phyloP scores from a whole-genome alignment of 441 rosid genomes.

The Syzygium syzygioides region DNA sequence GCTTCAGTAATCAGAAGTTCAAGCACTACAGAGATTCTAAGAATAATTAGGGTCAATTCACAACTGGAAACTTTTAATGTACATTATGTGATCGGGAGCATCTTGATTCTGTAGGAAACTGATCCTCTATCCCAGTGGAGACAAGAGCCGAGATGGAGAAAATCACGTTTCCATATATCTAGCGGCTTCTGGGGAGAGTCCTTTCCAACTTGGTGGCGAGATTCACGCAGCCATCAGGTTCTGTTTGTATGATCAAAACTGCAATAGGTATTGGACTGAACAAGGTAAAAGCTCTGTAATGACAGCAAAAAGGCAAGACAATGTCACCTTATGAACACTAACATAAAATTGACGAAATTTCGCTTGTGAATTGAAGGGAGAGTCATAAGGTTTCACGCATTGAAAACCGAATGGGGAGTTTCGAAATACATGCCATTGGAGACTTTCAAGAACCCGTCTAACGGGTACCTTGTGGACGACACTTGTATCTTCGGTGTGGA shows the following conservation, averaged over 20 bases:
- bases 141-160: neutral
- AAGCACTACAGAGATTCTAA: neutral
- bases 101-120: neutral
- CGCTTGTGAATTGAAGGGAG: neutral
- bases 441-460: neutral
- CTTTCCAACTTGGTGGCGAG: neutral
- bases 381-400: neutral
- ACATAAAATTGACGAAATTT: neutral
- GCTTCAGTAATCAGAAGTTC: neutral
- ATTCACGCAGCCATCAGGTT: neutral
- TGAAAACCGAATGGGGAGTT: neutral
- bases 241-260: neutral
- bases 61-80: neutral
- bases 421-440: neutral
- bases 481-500: neutral
- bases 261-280: neutral
- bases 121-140: neutral
- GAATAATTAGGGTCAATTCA: neutral
- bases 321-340: neutral
- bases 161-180: neutral
- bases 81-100: neutral
- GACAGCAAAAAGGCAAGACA: neutral
- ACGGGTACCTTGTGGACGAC: neutral
- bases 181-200: neutral
- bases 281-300: neutral